A percentile compares a stretch with the other conserved stretches of the same genome.
Evolutionary conservation across 805 yeast genomes (phyloP).

Genomic region (Candida methanosorbosa): DNA sequence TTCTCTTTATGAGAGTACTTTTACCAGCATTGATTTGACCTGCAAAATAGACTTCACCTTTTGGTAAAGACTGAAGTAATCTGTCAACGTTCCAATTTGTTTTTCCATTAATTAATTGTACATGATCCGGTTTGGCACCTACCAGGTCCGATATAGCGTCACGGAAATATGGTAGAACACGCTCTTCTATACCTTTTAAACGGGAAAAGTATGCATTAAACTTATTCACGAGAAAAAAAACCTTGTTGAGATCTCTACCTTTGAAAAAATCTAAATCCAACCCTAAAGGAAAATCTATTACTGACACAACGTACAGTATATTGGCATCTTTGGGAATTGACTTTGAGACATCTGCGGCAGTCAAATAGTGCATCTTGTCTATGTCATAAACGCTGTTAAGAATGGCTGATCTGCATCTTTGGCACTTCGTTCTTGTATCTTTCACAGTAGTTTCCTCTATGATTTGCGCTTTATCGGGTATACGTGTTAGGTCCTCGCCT

Average conservation of each 20-base stretch:
- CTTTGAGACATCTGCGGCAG: constrained; percentile 22
- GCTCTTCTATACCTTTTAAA: constrained; percentile 11
- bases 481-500: too few species aligned
- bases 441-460: too few species aligned
- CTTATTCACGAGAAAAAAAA: constrained; percentile 34
- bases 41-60: constrained; percentile 36
- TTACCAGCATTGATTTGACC: constrained; percentile 71
- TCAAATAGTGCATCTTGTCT: constrained; percentile 24
- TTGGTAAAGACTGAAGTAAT: constrained; percentile 29
- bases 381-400: constrained; percentile 31
- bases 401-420: constrained; percentile 47
- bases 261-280: constrained; percentile 29
- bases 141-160: constrained; percentile 21
- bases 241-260: constrained; percentile 23
- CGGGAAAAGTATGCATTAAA: constrained; percentile 25
- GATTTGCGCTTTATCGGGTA: too few species aligned
- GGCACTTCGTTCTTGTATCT: constrained; percentile 31
- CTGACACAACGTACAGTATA: constrained; percentile 54
- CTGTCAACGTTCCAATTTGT: constrained; percentile 42
- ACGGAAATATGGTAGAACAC: constrained; percentile 22
- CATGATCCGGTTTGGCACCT: constrained; percentile 23
- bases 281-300: constrained; percentile 66
- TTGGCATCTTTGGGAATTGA: constrained; percentile 35
- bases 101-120: constrained; percentile 42
- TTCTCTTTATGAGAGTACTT: constrained; percentile 45